Conservation (phyloP, 495 filamentous ascomycete genomes). For the Entonaema liquescens region DNA sequence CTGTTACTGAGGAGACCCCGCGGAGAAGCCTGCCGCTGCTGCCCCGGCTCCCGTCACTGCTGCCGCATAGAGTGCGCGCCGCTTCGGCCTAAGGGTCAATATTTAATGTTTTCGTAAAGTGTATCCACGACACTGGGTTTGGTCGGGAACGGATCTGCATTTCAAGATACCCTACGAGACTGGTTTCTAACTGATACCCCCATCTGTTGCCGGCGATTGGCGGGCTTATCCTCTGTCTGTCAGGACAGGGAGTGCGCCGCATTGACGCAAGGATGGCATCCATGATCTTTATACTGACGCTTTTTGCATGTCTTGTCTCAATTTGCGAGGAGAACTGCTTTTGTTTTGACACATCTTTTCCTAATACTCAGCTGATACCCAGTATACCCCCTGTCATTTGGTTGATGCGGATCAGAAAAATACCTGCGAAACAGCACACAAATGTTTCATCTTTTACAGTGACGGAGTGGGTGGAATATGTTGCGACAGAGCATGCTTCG, state of each 20-base stretch:
- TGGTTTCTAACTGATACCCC: slow-evolving; percentile 60
- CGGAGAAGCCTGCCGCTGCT: slow-evolving; percentile 49
- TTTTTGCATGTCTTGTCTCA: slow-evolving; percentile 47
- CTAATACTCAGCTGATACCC: slow-evolving; percentile 50
- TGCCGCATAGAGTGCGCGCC: slow-evolving; percentile 55
- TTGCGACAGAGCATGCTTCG: slow-evolving; percentile 18
- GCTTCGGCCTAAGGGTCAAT: slow-evolving; percentile 37
- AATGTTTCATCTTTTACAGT: slow-evolving; percentile 39
- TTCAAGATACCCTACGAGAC: slow-evolving; percentile 64
- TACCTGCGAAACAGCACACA: slow-evolving; percentile 38
- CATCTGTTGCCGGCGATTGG: slow-evolving; percentile 44
- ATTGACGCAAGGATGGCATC: slow-evolving; percentile 38
- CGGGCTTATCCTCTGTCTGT: slow-evolving; percentile 19
- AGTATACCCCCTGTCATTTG: slow-evolving; percentile 50
- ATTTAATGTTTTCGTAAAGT: slow-evolving; percentile 48
- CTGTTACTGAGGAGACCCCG: slow-evolving; percentile 48
- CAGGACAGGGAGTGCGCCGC: slow-evolving; percentile 23
- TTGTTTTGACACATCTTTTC: slow-evolving; percentile 46
- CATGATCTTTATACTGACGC: slow-evolving; percentile 47
- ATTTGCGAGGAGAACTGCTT: slow-evolving; percentile 45
- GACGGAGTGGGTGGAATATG: slow-evolving; percentile 35
- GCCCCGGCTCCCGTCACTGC: slow-evolving; percentile 55
- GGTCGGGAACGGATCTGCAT: slow-evolving; percentile 64
- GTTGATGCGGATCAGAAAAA: slow-evolving; percentile 45
- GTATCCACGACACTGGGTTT: slow-evolving; percentile 50